Percentiles rank a stretch among this genome's conserved stretches.
Evolutionary conservation across 2,329 filamentous ascomycete genomes (phyloP).

Genomic region (Colletotrichum cuscutae): DNA sequence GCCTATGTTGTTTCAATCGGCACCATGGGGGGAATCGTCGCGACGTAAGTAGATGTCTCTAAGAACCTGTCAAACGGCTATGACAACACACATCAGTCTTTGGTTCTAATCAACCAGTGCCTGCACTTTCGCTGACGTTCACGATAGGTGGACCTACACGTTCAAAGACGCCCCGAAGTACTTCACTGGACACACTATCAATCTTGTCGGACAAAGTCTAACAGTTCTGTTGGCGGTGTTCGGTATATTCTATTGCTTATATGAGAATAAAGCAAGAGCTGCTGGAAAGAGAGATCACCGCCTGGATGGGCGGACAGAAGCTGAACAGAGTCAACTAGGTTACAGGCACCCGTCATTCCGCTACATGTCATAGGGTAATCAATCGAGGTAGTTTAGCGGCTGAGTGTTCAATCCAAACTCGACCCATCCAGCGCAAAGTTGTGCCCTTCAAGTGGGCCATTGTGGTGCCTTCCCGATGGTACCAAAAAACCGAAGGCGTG

Average conservation of each 20-base stretch:
- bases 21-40: conserved; percentile 66
- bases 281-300: conserved; percentile 46
- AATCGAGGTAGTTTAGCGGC: neutral
- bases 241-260: conserved; percentile 62
- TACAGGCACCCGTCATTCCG: conserved; percentile 65
- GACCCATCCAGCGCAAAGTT: too few relatives aligned
- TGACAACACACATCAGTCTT: neutral
- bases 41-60: conserved; percentile 53
- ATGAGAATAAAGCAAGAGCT: conserved; percentile 62
- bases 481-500: neutral
- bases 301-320: conserved; percentile 58
- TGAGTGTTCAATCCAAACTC: too few relatives aligned
- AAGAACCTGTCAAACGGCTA: neutral
- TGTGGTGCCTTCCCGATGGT: too few relatives aligned
- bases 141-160: conserved; percentile 61
- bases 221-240: conserved; percentile 55
- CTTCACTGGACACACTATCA: conserved; percentile 65
- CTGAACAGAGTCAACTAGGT: conserved; percentile 58
- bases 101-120: neutral
- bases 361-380: conserved; percentile 57
- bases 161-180: conserved; percentile 57
- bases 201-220: conserved; percentile 60
- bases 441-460: too few relatives aligned
- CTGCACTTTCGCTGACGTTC: conserved; percentile 9
- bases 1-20: conserved; percentile 66